These are phyloP conservation scores for Paecilomyces formosus DNA, from an alignment of 2,329 filamentous ascomycete species.

Conservation along the genomic window DNA sequence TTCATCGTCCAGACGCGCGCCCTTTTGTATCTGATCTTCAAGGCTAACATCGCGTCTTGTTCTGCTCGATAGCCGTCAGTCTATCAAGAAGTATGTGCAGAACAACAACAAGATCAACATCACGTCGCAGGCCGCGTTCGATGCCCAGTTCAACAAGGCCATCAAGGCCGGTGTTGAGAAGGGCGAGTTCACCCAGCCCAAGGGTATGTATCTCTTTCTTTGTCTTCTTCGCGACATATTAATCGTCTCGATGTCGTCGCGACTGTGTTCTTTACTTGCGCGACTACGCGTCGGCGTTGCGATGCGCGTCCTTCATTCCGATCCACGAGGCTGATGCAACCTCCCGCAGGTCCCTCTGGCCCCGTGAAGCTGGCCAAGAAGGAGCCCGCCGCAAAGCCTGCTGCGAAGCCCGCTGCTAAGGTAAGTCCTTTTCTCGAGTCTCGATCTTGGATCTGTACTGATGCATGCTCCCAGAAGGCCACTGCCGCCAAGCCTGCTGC, in stretches of 20 bases:
- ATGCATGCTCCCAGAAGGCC: slow-evolving; percentile 40
- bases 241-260: background rate
- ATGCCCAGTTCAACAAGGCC: slow-evolving; percentile 77
- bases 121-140: slow-evolving; percentile 52
- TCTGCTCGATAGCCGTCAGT: slow-evolving; percentile 51
- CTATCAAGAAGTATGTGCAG: slow-evolving; percentile 67
- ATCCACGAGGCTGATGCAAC: slow-evolving; percentile 20
- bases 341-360: slow-evolving; percentile 62
- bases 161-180: slow-evolving; percentile 76
- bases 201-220: slow-evolving; percentile 56
- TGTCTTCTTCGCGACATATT: background rate
- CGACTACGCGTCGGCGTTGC: background rate
- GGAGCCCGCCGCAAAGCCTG: slow-evolving; percentile 40
- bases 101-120: slow-evolving; percentile 60
- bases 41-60: slow-evolving; percentile 1
- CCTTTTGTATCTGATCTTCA: slow-evolving; percentile 7
- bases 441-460: background rate
- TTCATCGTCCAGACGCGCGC: slow-evolving; percentile 6
- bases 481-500: slow-evolving; percentile 23
- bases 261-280: background rate
- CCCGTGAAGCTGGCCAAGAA: slow-evolving; percentile 91
- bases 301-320: background rate
- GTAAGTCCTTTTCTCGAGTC: slow-evolving; percentile 9
- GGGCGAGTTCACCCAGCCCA: slow-evolving; percentile 80
- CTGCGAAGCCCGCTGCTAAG: slow-evolving; percentile 37